A percentile compares a stretch with the other conserved stretches of the same genome.
These are phyloP conservation scores for Phtheirospermum japonicum DNA, from an alignment of 257 asterid genomes.

Conservation along the genomic window DNA sequence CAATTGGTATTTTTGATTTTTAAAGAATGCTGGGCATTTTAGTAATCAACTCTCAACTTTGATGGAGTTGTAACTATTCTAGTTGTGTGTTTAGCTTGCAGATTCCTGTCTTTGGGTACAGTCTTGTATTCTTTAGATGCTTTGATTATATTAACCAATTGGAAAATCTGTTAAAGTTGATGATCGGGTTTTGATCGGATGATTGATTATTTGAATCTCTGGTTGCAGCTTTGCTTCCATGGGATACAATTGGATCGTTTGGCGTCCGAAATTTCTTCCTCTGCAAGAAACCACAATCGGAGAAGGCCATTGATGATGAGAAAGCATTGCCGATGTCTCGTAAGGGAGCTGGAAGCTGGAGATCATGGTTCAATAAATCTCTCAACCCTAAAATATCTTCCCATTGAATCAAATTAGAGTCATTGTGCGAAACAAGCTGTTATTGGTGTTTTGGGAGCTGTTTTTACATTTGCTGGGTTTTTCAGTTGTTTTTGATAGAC, in stretches of 20 bases:
- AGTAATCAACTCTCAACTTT: no score
- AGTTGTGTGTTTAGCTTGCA: no score
- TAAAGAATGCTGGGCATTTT: no score
- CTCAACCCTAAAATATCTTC: conserved; percentile 54
- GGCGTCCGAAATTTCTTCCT: conserved; percentile 73
- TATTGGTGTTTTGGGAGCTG: no score
- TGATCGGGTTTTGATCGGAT: not conserved
- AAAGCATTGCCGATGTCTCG: conserved; percentile 30
- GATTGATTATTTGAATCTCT: not conserved
- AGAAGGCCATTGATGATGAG: conserved; percentile 30
- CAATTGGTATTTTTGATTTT: no score
- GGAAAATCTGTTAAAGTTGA: not conserved
- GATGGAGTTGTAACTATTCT: no score
- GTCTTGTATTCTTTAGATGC: no score
- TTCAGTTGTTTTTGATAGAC: no score
- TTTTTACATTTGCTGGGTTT: no score
- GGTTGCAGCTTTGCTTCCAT: conserved; percentile 60
- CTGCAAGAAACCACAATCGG: conserved; percentile 64
- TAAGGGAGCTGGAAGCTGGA: conserved; percentile 55
- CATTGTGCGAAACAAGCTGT: no score
- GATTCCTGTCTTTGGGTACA: no score
- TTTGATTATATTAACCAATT: no score
- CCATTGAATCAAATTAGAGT: conserved; percentile 32
- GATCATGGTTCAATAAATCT: conserved; percentile 68
- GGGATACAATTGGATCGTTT: conserved; percentile 73